phyloP scores from a whole-genome alignment of 1,284 basidiomycete genomes.

The Leucocoprinus gongylophorus region DNA sequence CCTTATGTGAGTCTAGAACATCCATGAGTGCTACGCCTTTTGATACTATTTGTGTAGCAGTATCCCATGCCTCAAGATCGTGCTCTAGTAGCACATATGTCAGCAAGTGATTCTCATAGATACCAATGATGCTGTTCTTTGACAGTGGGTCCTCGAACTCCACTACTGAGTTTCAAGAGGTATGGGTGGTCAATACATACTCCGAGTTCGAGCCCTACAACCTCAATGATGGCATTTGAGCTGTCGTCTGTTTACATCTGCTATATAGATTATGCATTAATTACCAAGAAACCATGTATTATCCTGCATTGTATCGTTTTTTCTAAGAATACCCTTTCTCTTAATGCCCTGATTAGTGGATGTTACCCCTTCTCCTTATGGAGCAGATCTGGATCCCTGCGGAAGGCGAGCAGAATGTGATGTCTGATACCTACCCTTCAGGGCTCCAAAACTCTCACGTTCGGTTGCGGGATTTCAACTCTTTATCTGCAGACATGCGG shows the following conservation, averaged over 20 bases:
- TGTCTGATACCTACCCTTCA: neutral
- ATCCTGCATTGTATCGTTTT: constrained; percentile 6
- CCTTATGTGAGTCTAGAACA: constrained; percentile 45
- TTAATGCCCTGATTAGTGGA: neutral
- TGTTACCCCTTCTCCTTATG: neutral
- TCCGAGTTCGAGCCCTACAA: neutral
- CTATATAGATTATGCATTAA: constrained; percentile 13
- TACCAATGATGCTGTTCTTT: constrained; percentile 12
- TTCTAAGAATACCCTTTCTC: constrained; percentile 8
- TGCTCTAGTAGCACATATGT: constrained; percentile 20
- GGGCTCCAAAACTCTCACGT: neutral
- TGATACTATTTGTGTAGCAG: constrained; percentile 1
- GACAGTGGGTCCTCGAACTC: neutral
- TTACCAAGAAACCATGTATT: constrained; percentile 11
- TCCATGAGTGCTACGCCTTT: neutral
- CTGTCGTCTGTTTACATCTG: constrained; percentile 5
- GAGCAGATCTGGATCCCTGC: neutral
- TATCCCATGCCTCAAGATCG: constrained; percentile 27
- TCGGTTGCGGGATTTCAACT: neutral
- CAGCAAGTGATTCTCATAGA: constrained; percentile 12
- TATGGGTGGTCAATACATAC: neutral
- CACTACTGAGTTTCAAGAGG: constrained; percentile 1
- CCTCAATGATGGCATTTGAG: constrained; percentile 1
- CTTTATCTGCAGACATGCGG: neutral
- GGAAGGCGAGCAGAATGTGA: neutral